Conservation (phyloP, 371 early-diverging fungal genomes). For the Circinella umbellata region DNA sequence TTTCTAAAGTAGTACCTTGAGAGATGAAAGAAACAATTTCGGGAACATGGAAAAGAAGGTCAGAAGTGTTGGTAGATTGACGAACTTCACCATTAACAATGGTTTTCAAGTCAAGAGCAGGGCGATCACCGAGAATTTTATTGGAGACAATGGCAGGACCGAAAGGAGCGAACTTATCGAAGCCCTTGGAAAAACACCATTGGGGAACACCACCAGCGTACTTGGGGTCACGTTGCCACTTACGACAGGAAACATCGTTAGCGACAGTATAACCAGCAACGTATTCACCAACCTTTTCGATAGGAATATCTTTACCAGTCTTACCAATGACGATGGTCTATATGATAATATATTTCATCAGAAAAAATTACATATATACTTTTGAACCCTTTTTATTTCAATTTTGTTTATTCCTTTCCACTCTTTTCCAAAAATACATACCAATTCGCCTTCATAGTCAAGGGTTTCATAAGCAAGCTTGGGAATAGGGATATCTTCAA, state of each 20-base stretch:
- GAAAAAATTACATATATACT: neutral
- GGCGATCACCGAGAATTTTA: constrained; percentile 50
- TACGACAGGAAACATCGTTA: constrained; percentile 62
- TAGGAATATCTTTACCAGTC: constrained; percentile 53
- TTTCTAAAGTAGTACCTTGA: constrained; percentile 63
- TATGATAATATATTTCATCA: neutral
- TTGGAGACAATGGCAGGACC: constrained; percentile 61
- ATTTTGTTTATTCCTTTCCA: neutral
- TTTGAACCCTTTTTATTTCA: neutral
- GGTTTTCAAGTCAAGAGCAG: constrained; percentile 49
- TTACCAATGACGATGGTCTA: constrained; percentile 62
- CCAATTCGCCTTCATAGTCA: constrained; percentile 65
- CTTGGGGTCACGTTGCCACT: constrained; percentile 56
- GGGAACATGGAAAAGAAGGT: constrained; percentile 52
- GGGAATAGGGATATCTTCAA: constrained; percentile 53
- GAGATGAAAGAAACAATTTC: constrained; percentile 58
- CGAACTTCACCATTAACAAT: constrained; percentile 53
- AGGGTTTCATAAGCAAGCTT: constrained; percentile 46
- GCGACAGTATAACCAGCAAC: constrained; percentile 64
- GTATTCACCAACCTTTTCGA: constrained; percentile 49
- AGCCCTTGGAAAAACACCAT: constrained; percentile 66
- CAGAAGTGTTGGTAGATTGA: constrained; percentile 57
- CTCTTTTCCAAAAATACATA: neutral
- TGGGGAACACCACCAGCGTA: constrained; percentile 45
- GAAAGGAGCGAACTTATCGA: constrained; percentile 65